phyloP scores from a whole-genome alignment of 176 grass and related monocot genomes.

The Luzula sylvatica region DNA sequence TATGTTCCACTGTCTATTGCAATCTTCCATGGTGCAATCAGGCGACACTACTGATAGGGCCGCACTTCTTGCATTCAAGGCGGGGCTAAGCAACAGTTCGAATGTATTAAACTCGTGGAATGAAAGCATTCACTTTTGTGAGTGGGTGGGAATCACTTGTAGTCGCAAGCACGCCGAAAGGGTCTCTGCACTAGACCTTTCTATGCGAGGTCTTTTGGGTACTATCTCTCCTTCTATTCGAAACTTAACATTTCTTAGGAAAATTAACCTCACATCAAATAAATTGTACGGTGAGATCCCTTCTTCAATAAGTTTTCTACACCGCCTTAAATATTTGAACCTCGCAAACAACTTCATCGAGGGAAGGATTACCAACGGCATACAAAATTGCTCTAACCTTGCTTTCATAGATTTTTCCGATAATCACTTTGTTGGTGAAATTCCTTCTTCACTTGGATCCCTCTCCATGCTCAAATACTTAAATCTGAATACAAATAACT shows the following conservation, averaged over 20 bases:
- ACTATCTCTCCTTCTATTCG: not conserved
- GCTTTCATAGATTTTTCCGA: not conserved
- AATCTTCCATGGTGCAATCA: no score
- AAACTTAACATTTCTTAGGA: not conserved
- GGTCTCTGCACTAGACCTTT: not conserved
- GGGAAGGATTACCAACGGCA: not conserved
- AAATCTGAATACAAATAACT: constrained; percentile 3
- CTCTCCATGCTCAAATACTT: not conserved
- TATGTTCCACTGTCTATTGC: no score
- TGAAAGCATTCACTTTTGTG: not conserved
- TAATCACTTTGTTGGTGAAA: not conserved
- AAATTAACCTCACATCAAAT: not conserved
- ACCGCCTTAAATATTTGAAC: not conserved
- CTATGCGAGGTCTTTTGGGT: not conserved
- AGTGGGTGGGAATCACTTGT: not conserved
- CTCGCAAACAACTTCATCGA: not conserved
- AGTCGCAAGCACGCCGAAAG: not conserved
- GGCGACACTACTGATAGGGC: not conserved
- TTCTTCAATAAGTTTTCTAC: not conserved
- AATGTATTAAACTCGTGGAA: not conserved
- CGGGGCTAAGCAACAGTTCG: not conserved
- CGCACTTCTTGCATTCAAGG: not conserved
- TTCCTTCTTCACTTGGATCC: constrained; percentile 1
- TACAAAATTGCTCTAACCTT: constrained; percentile 2
- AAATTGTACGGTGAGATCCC: not conserved